Evolutionary conservation across 2,329 filamentous ascomycete species (phyloP), one percentile per base, ranked within the genome.

Genomic region (Pseudofabraea citricarpa): DNA sequence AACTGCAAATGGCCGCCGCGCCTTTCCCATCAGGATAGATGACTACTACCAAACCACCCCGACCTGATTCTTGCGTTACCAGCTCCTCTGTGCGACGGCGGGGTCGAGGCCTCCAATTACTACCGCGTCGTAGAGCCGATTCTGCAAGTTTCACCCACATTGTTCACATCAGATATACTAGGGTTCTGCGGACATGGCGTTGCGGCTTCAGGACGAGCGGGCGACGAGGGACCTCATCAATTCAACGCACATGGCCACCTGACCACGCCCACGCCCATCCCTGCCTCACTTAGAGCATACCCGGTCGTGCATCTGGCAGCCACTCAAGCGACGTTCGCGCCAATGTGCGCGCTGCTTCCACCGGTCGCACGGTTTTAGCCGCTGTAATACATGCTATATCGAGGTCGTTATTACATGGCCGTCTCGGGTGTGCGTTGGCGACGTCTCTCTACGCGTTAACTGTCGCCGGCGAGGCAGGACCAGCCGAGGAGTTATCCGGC

Each of bases 141-240:
- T 46, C 44, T 48, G 44, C 45, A 52, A 27, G 42, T 44, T 47
- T 36, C 38, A 38, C 31, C 23, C 42, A 26, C 32, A 46, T 29
- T 19, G 19, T 48, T 45, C 47, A 47, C 47, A 47, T 33, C 41
- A 27, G n/a, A n/a, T n/a, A n/a, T n/a, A 36, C 39, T 41, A 43
- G 47, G 45, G 46, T 46, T 9, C 20, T 42, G 47, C 51, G 46
- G 45, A 46, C 27, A 47, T 49, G 52, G 52, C 53, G 52, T 52
- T 48, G 44, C 32, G 43, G 43, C 46, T 46, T 55, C 37, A 43
- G n/a, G n/a, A n/a, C n/a, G n/a, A n/a, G n/a, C n/a, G n/a, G n/a
- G n/a, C n/a, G n/a, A n/a, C n/a, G n/a, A n/a, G n/a, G n/a, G n/a
- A n/a, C n/a, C n/a, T n/a, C n/a, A n/a, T n/a, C n/a, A 18, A n/a